These are phyloP conservation scores for Neodidymelliopsis sp. DNA, from an alignment of 2,329 filamentous ascomycete genomes.

Conservation along the genomic window DNA sequence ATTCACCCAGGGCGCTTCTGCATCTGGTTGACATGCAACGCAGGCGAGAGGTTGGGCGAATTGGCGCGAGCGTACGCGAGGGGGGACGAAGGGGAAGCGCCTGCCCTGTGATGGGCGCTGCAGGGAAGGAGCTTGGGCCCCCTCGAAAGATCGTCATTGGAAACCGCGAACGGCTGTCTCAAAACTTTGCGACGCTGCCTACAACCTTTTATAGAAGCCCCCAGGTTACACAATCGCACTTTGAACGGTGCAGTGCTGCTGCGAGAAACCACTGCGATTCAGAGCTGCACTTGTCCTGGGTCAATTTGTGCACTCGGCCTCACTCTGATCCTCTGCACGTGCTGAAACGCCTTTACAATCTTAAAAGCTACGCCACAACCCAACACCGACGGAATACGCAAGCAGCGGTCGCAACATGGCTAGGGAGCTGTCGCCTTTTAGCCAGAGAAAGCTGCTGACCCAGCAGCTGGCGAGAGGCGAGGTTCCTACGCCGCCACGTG, in stretches of 20 bases:
- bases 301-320: constrained; percentile 1
- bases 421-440: constrained; percentile 44
- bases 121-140: constrained; percentile 4
- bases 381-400: too few relatives aligned
- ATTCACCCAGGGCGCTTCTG: neutral
- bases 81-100: constrained; percentile 8
- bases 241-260: neutral
- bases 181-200: constrained; percentile 8
- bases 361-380: constrained; percentile 3
- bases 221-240: constrained; percentile 2
- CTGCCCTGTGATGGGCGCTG: constrained; percentile 7
- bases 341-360: constrained; percentile 6
- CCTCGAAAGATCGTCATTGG: constrained; percentile 5
- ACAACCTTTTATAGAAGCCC: constrained; percentile 9
- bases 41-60: constrained; percentile 6
- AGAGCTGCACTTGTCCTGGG: neutral
- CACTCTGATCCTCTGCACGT: neutral
- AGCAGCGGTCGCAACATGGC: constrained; percentile 23
- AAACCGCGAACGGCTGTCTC: constrained; percentile 18
- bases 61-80: constrained; percentile 11
- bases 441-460: constrained; percentile 40
- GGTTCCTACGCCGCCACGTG: constrained; percentile 24
- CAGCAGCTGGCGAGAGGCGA: constrained; percentile 31
- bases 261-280: neutral
- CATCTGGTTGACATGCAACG: constrained; percentile 1